Conservation (phyloP, 768 basidiomycete genomes). For the Leccinum pellstonianum region DNA sequence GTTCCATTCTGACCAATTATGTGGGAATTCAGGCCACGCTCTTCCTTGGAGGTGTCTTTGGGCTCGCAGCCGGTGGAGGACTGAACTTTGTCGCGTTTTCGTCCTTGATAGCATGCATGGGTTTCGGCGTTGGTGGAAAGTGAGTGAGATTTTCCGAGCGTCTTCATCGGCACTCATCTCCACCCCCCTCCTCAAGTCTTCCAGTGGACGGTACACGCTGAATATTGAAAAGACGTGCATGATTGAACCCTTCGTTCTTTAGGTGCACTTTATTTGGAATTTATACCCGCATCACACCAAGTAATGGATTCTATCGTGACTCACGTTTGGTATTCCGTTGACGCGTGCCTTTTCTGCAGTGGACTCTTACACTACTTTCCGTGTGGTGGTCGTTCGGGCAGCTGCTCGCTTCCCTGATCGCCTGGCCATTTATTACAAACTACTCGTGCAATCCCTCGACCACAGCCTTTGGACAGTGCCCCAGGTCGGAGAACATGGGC, state of each 20-base stretch:
- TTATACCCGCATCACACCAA: slow-evolving; percentile 44
- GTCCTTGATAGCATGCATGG: slow-evolving; percentile 45
- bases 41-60: slow-evolving; percentile 46
- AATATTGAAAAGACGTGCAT: background rate
- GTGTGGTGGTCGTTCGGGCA: slow-evolving; percentile 54
- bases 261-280: slow-evolving; percentile 47
- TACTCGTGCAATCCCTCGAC: slow-evolving; percentile 45
- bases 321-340: background rate
- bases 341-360: slow-evolving; percentile 28
- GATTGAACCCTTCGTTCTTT: slow-evolving; percentile 12
- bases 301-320: slow-evolving; percentile 9
- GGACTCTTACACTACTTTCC: slow-evolving; percentile 55
- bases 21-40: slow-evolving; percentile 29
- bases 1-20: background rate
- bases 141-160: slow-evolving; percentile 26
- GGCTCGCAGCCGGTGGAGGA: slow-evolving; percentile 47
- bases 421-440: slow-evolving; percentile 56
- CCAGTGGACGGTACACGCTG: slow-evolving; percentile 44
- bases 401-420: slow-evolving; percentile 49
- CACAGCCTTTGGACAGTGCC: slow-evolving; percentile 39
- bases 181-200: slow-evolving; percentile 27
- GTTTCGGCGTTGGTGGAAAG: slow-evolving; percentile 54
- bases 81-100: slow-evolving; percentile 47
- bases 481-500: slow-evolving; percentile 52
- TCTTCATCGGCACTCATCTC: slow-evolving; percentile 20